Evolutionary conservation across 257 asterid species (phyloP).

Genomic region (Penstemon barbatus): DNA sequence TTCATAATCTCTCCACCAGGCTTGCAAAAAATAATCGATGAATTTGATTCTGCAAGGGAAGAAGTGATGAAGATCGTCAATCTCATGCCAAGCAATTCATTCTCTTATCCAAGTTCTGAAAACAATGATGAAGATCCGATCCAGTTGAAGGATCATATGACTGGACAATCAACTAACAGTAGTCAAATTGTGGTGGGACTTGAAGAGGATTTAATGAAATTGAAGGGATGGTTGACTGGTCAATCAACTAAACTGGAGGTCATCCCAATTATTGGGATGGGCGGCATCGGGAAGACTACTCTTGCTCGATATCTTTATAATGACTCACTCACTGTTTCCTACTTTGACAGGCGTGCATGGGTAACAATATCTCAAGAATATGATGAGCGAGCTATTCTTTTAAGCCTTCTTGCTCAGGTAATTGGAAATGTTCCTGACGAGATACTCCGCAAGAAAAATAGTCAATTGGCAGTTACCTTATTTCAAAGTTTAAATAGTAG

Average conservation of each 20-base stretch:
- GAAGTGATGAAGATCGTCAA: not conserved
- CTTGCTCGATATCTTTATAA: constrained; percentile 15
- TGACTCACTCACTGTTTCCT: not conserved
- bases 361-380: constrained; percentile 18
- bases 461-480: not conserved
- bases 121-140: not conserved
- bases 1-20: not conserved
- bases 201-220: not conserved
- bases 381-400: not conserved
- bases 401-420: not conserved
- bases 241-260: not conserved
- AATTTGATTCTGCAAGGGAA: not conserved
- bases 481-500: not conserved
- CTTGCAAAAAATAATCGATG: not conserved
- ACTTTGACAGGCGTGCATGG: constrained; percentile 27
- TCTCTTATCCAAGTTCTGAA: not conserved
- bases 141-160: too few species aligned
- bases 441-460: too few species aligned
- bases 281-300: constrained; percentile 29
- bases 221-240: constrained; percentile 11
- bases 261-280: constrained; percentile 23
- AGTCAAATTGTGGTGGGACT: constrained; percentile 14
- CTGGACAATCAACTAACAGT: too few species aligned
- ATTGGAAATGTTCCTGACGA: not conserved
- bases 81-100: not conserved